Percentiles rank a stretch among this genome's conserved stretches.
phyloP scores from a whole-genome alignment of 164 flowering plant genomes.

The Platanus orientalis region DNA sequence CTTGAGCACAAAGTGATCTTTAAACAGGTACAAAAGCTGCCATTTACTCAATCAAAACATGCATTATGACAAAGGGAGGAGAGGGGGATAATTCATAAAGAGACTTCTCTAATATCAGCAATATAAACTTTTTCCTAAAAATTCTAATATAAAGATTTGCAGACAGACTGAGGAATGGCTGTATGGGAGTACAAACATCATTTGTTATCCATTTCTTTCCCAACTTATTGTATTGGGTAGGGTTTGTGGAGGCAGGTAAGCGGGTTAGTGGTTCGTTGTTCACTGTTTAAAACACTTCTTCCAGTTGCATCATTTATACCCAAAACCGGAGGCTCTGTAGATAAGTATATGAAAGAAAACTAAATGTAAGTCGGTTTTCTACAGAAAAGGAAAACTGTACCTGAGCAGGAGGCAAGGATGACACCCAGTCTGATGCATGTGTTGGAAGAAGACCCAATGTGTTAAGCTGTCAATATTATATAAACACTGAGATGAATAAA shows the following conservation, averaged over 20 bases:
- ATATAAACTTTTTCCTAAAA: too few species aligned
- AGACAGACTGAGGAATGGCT: too few species aligned
- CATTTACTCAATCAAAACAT: too few species aligned
- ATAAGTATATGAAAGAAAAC: neutral
- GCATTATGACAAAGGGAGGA: too few species aligned
- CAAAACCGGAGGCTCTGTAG: neutral
- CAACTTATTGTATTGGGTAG: neutral
- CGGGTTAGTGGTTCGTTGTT: too few species aligned
- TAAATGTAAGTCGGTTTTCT: neutral
- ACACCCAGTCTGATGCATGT: conserved; percentile 98
- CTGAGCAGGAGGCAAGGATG: conserved; percentile 92
- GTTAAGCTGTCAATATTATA: conserved; percentile 63
- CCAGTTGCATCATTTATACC: neutral
- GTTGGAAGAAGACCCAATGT: conserved; percentile 98
- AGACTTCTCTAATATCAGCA: too few species aligned
- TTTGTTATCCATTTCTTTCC: too few species aligned
- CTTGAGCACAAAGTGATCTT: too few species aligned
- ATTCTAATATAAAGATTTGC: too few species aligned
- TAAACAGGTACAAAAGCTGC: too few species aligned
- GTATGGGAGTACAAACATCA: neutral
- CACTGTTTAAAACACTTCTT: neutral
- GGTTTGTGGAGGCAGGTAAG: too few species aligned
- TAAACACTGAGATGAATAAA: neutral
- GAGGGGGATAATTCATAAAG: too few species aligned
- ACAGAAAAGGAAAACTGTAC: conserved; percentile 23